Percentiles rank a stretch among this genome's conserved stretches.
phyloP scores from a whole-genome alignment of 208 protist species.

The Leptomonas pyrrhocoris region DNA sequence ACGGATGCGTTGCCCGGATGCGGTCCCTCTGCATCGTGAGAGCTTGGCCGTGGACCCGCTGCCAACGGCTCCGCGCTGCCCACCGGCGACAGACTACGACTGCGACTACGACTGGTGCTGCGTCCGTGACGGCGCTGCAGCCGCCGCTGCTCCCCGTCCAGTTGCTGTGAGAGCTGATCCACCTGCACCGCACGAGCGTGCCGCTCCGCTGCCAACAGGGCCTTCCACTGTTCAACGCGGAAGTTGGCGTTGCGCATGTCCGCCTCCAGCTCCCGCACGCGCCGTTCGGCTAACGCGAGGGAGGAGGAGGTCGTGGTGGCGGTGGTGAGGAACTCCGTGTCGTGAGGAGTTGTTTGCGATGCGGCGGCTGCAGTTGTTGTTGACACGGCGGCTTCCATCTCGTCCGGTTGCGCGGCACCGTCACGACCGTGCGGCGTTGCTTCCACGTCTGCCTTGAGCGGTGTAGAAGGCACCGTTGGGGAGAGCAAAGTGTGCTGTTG shows the following conservation, averaged over 20 bases:
- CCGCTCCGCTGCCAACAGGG: constrained; percentile 38
- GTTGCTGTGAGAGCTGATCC: constrained; percentile 38
- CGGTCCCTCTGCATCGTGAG: too few relatives aligned
- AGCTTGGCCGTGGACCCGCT: too few relatives aligned
- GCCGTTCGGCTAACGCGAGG: neutral
- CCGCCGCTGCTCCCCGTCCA: constrained; percentile 31
- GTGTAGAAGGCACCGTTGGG: constrained; percentile 10
- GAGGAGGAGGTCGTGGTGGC: too few relatives aligned
- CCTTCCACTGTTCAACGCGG: constrained; percentile 37
- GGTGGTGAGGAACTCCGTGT: neutral
- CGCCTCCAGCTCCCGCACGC: constrained; percentile 31
- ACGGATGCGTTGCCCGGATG: too few relatives aligned
- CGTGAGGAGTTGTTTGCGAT: neutral
- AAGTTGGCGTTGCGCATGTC: constrained; percentile 37
- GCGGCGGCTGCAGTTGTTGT: neutral
- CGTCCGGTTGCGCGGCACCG: neutral
- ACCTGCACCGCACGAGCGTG: constrained; percentile 36
- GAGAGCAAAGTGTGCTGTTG: constrained; percentile 4
- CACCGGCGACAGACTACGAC: constrained; percentile 17
- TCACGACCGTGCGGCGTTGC: neutral
- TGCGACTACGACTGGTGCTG: constrained; percentile 14
- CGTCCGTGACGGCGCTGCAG: neutral
- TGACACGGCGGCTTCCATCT: neutral
- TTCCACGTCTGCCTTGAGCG: neutral
- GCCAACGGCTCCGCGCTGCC: neutral